Percentiles rank a stretch among this genome's conserved stretches.
Conservation (phyloP, 495 filamentous ascomycete species). For the Lasiosphaeria ovina region DNA sequence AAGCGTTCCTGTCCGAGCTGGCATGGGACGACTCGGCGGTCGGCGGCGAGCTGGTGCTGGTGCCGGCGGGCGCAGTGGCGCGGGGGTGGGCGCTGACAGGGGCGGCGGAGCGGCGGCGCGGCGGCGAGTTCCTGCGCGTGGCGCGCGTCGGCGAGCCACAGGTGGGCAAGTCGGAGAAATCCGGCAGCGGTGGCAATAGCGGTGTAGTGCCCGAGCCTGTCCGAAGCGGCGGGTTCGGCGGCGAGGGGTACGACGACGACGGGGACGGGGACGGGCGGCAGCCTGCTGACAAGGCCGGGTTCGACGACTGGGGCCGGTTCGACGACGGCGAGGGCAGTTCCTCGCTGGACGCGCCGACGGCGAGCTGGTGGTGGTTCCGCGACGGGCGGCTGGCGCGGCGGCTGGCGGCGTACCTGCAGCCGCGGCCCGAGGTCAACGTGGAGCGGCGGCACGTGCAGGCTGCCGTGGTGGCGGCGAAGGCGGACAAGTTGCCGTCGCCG, state of each 20-base stretch:
- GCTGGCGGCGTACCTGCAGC: slow-evolving; percentile 44
- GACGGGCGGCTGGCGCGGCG: slow-evolving; percentile 49
- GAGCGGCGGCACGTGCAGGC: slow-evolving; percentile 28
- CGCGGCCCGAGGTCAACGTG: slow-evolving; percentile 27
- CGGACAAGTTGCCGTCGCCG: slow-evolving; percentile 5
- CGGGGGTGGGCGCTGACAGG: slow-evolving; percentile 32
- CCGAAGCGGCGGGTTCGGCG: too few species aligned
- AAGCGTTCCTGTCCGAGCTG: slow-evolving; percentile 38
- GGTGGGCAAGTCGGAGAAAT: background rate
- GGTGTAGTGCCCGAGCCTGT: background rate
- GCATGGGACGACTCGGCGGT: slow-evolving; percentile 13
- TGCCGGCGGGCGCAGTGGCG: slow-evolving; percentile 37
- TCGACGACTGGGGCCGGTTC: slow-evolving; percentile 45
- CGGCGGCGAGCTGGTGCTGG: slow-evolving; percentile 42
- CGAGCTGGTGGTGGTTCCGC: slow-evolving; percentile 37
- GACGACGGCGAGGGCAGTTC: slow-evolving; percentile 16
- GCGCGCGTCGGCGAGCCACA: slow-evolving; percentile 24
- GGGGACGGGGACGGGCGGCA: slow-evolving; percentile 11
- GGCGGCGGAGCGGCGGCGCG: slow-evolving; percentile 33
- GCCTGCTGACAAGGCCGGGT: slow-evolving; percentile 20
- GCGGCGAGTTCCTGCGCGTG: slow-evolving; percentile 37
- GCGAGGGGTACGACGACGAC: slow-evolving; percentile 2
- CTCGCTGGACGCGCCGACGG: background rate
- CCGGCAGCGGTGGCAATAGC: background rate
- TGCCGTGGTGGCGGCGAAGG: slow-evolving; percentile 25